Conservation (phyloP, 495 filamentous ascomycete species). For the Viridothelium virens region DNA sequence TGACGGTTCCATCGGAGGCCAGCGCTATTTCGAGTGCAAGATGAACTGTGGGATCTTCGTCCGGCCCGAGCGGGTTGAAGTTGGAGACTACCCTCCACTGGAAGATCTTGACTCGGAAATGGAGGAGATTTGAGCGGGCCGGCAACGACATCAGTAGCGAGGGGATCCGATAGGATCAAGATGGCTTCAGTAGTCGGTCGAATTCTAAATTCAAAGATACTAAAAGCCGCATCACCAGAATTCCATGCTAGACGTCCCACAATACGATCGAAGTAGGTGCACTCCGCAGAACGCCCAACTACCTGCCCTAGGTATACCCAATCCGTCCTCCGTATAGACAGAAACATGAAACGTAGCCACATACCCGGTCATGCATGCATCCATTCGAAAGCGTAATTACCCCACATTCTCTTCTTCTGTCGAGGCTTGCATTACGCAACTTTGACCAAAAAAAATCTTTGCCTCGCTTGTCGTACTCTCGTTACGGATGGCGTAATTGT, state of each 20-base stretch:
- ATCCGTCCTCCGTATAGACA: background rate
- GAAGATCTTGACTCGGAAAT: slow-evolving; percentile 60
- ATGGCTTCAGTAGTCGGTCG: background rate
- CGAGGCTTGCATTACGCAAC: slow-evolving; percentile 20
- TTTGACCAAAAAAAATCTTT: slow-evolving; percentile 33
- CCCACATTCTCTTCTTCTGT: slow-evolving; percentile 1
- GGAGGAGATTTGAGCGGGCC: slow-evolving; percentile 36
- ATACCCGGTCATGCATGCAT: background rate
- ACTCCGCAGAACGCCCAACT: background rate
- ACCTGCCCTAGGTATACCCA: background rate
- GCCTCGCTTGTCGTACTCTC: slow-evolving; percentile 25
- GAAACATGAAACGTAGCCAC: background rate
- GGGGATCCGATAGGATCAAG: background rate
- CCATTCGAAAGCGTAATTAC: background rate
- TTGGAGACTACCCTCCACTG: slow-evolving; percentile 72
- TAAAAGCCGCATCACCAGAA: background rate
- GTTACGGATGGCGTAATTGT: slow-evolving; percentile 32
- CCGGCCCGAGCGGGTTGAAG: slow-evolving; percentile 78
- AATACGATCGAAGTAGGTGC: background rate
- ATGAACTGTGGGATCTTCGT: slow-evolving; percentile 87
- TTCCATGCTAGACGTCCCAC: background rate
- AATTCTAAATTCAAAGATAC: background rate
- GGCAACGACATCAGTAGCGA: slow-evolving; percentile 9
- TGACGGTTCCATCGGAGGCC: slow-evolving; percentile 81
- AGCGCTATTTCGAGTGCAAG: slow-evolving; percentile 83